A percentile compares a stretch with the other conserved stretches of the same genome.
Conservation (phyloP, 441 rosid genomes). For the Euphorbia schlechtendalii region DNA sequence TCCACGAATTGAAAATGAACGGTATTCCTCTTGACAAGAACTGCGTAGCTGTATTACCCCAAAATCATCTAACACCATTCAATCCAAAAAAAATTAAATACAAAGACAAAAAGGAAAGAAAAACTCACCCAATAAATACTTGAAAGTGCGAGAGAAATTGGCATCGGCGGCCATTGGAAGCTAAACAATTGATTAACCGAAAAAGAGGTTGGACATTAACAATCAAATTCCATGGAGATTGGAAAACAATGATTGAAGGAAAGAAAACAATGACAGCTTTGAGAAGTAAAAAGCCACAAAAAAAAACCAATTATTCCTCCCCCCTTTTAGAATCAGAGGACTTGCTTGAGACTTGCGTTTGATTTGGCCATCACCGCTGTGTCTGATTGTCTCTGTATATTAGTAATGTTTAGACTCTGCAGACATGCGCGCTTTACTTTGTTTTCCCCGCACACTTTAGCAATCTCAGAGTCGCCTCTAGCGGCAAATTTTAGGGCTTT, state of each 20-base stretch:
- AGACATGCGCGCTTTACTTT: too few species aligned
- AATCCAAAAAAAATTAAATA: neutral
- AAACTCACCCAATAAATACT: constrained; percentile 60
- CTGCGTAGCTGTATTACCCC: constrained; percentile 59
- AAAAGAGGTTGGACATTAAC: neutral
- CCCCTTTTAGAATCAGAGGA: neutral
- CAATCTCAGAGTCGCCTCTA: neutral
- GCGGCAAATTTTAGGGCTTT: neutral
- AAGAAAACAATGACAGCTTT: neutral
- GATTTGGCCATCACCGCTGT: neutral
- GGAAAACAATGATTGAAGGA: neutral
- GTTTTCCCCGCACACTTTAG: neutral
- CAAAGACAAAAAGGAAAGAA: neutral
- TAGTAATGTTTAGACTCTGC: neutral
- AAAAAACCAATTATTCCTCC: neutral
- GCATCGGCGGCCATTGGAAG: constrained; percentile 33
- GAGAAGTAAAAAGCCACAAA: neutral
- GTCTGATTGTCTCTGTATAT: neutral
- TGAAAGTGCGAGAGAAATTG: constrained; percentile 76
- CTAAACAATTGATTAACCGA: constrained; percentile 17
- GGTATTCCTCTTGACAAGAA: constrained; percentile 87
- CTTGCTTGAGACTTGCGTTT: neutral
- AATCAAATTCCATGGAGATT: neutral
- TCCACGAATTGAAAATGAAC: constrained; percentile 81
- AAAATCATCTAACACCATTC: constrained; percentile 4